These are phyloP conservation scores for Trichoderma lentiforme DNA, from an alignment of 2,329 filamentous ascomycete species.

Conservation along the genomic window DNA sequence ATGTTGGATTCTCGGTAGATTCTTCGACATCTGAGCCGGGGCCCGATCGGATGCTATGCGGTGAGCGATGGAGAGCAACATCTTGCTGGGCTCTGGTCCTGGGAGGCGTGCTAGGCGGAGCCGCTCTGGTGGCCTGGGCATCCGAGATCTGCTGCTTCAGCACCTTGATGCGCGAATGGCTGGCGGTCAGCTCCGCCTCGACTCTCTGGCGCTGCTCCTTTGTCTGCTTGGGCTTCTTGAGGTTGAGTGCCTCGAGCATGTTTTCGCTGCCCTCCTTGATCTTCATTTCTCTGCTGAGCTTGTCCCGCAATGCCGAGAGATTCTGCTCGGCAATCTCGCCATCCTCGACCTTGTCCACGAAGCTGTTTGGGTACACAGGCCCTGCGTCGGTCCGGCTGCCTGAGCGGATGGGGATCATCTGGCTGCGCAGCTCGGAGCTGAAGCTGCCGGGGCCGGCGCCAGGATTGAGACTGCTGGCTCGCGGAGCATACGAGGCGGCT, in stretches of 20 bases:
- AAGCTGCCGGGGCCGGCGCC: slow-evolving; percentile 78
- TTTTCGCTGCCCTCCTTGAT: slow-evolving; percentile 98
- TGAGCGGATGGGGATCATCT: slow-evolving; percentile 46
- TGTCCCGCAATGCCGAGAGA: slow-evolving; percentile 72
- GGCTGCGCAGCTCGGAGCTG: slow-evolving; percentile 78
- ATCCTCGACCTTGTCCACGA: slow-evolving; percentile 60
- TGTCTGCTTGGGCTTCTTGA: slow-evolving; percentile 92
- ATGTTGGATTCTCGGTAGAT: slow-evolving; percentile 81
- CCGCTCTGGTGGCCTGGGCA: slow-evolving; percentile 49
- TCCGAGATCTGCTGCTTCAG: slow-evolving; percentile 60
- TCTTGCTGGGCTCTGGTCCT: slow-evolving; percentile 48
- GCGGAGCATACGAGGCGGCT: slow-evolving; percentile 60
- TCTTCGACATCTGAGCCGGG: slow-evolving; percentile 64
- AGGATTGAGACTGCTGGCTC: slow-evolving; percentile 67
- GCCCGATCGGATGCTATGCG: slow-evolving; percentile 53
- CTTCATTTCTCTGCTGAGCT: slow-evolving; percentile 92
- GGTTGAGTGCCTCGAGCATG: slow-evolving; percentile 88
- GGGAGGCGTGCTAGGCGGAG: slow-evolving; percentile 50
- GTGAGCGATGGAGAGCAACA: slow-evolving; percentile 49
- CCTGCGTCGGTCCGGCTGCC: slow-evolving; percentile 37
- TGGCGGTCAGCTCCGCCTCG: slow-evolving; percentile 85
- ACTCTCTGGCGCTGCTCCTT: slow-evolving; percentile 78
- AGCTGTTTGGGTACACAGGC: slow-evolving; percentile 36
- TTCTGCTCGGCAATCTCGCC: slow-evolving; percentile 68
- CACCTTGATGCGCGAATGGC: slow-evolving; percentile 69